Base-by-base conservation (phyloP, 1,284 basidiomycete genomes). In the Apiotrichum porosum region DNA sequence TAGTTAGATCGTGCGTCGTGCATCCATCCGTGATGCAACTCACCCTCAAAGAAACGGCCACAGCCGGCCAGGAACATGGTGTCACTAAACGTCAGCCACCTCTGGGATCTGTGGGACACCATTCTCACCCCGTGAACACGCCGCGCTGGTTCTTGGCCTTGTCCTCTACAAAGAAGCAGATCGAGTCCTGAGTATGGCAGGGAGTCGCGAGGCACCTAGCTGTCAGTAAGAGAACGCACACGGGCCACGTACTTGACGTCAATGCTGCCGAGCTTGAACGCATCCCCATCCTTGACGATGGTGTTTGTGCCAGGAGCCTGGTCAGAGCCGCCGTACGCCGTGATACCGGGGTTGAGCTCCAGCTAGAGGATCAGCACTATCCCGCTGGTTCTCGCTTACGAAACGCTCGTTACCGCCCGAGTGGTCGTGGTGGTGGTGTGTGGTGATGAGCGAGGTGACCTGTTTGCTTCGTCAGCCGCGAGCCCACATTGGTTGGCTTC, bases 171-270 rank as follows among this genome's bases (percentile, higher is more conserved):
- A 86, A 81, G 77, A 84, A 97, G 75, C 88, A 94, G 65, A 94
- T 93, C 35, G 90, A 94, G 72, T 97, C 94, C 67, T 90, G 88
- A 1, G 94, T 97, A 70, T 97, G 94, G 73, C 92, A 95, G 0
- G 93, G 94, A 0, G 93, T 98, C 13, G 88, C 84, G 17, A 92
- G 73, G 70, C 86, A 88, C n/a, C n/a, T n/a, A n/a, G n/a, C n/a
- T n/a, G n/a, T n/a, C n/a, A n/a, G n/a, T n/a, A n/a, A n/a, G n/a
- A n/a, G n/a, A n/a, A n/a, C n/a, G n/a, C n/a, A n/a, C n/a, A n/a
- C n/a, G n/a, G n/a, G n/a, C n/a, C n/a, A n/a, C n/a, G n/a, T n/a
- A n/a, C 86, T 77, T 84, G 72, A 94, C 79, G 41, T 77, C 76
- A 49, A 89, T 80, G 51, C 79, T 82, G 76, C 84, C 86, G 28